Evolutionary conservation across 2,329 filamentous ascomycete species (phyloP), one percentile per base, ranked within the genome.

Genomic region (Ceratocystis eucalypticola): DNA sequence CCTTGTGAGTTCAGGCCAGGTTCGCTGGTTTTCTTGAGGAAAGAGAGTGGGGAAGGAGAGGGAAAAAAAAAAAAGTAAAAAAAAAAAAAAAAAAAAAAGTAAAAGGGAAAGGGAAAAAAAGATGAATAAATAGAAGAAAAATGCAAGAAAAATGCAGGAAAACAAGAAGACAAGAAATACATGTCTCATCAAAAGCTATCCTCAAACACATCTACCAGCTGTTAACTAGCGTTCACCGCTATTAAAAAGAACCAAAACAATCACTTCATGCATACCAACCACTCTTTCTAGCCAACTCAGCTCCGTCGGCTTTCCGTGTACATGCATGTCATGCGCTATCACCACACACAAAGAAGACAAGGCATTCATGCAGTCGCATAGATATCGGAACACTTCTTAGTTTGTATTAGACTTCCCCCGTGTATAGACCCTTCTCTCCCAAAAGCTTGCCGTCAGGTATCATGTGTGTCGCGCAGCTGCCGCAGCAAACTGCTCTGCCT

Each of bases 401-500:
- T 4, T 41, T 15, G 10, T 41, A 41, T 41, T 41, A 41, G 12
- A 15, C 37, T 15, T 12, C 37, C 3, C 37, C 37, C 37, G 3
- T 12, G 10, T 41, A 41, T 3, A 41, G 10, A 41, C 50, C 22
- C 64, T 46, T 37, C 20, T 41, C 59, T 28, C 33, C 44, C 45
- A 41, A 41, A 41, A 41, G 12, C 37, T 15, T 41, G 37, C 37
- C 37, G 10, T 12, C 37, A 41, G 37, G 37, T 15, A 28, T 64
- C 50, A 69, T 12, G 61, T 70, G 57, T 70, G 69, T 61, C 69
- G 65, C 30, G 69, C 69, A n/a, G 69, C 69, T 22, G 91, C 92
- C 67, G 85, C 87, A 55, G 88, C 87, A 76, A 99, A 97, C 71
- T 96, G 84, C 75, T 96, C 91, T 75, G 94, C 88, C 74, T 99